Conservation (phyloP, 169 alveolate genomes). For the Plasmodium berghei region DNA sequence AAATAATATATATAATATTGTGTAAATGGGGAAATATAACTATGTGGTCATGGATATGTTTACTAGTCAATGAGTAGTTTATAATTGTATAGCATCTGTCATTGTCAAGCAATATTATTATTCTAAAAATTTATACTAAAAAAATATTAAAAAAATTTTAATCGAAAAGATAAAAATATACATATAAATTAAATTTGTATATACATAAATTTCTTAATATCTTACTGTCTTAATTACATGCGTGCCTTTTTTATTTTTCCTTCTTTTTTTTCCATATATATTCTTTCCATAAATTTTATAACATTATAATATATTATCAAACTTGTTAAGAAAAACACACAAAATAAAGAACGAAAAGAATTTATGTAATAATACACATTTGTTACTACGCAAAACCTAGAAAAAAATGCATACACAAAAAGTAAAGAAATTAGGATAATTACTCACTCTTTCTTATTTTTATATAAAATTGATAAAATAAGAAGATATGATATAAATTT, state of each 20-base stretch:
- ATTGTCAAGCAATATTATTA: constrained; percentile 12
- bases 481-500: constrained; percentile 6
- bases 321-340: neutral
- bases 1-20: constrained; percentile 8
- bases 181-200: constrained; percentile 7
- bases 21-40: neutral
- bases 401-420: constrained; percentile 3
- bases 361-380: constrained; percentile 17
- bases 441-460: neutral
- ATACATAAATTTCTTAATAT: constrained; percentile 30
- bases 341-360: constrained; percentile 3
- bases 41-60: constrained; percentile 1
- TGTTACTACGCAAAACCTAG: constrained; percentile 17
- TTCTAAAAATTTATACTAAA: constrained; percentile 31
- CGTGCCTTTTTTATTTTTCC: constrained; percentile 10
- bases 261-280: constrained; percentile 13
- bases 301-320: neutral
- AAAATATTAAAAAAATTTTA: constrained; percentile 33
- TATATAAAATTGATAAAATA: neutral
- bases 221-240: constrained; percentile 29
- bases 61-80: neutral
- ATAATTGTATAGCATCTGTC: constrained; percentile 43
- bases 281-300: constrained; percentile 2
- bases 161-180: neutral
- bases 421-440: neutral